A percentile compares a stretch with the other conserved stretches of the same genome.
phyloP scores from a whole-genome alignment of 225 moss, liverwort and hornwort species.

The Sphagnum contortum region DNA sequence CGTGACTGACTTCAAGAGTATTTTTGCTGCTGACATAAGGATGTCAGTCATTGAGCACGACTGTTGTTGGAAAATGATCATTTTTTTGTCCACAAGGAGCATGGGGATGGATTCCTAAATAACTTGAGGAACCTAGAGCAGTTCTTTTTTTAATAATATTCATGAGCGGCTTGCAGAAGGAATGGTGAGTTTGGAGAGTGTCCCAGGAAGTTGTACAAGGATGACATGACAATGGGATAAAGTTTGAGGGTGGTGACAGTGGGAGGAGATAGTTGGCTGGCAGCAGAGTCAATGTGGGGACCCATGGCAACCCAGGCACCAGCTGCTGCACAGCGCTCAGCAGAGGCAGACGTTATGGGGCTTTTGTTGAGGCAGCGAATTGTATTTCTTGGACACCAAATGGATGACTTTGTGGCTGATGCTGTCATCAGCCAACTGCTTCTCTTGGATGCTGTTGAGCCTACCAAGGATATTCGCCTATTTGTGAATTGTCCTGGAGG shows the following conservation, averaged over 20 bases:
- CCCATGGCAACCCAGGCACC: conserved; percentile 63
- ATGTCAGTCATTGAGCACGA: no score
- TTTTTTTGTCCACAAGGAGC: no score
- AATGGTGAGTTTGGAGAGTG: no score
- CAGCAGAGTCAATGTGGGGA: conserved; percentile 23
- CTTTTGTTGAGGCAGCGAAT: conserved; percentile 77
- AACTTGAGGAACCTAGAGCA: no score
- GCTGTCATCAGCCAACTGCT: conserved; percentile 91
- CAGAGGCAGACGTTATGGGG: conserved; percentile 95
- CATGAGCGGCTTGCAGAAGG: no score
- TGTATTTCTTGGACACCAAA: conserved; percentile 88
- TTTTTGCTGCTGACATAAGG: no score
- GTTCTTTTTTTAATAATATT: no score
- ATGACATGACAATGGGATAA: no score
- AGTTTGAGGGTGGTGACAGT: not conserved
- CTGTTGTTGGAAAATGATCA: no score
- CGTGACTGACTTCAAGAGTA: no score
- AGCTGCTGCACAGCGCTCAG: conserved; percentile 48
- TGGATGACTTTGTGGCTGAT: conserved; percentile 98
- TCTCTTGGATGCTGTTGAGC: conserved; percentile 80
- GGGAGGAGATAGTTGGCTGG: conserved; percentile 4
- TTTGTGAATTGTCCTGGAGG: conserved; percentile 95
- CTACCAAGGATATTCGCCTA: conserved; percentile 84
- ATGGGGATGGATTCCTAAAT: no score
- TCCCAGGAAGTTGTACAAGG: no score